phyloP scores from a whole-genome alignment of 768 basidiomycete species.

The Candolleomyces efflorescens region DNA sequence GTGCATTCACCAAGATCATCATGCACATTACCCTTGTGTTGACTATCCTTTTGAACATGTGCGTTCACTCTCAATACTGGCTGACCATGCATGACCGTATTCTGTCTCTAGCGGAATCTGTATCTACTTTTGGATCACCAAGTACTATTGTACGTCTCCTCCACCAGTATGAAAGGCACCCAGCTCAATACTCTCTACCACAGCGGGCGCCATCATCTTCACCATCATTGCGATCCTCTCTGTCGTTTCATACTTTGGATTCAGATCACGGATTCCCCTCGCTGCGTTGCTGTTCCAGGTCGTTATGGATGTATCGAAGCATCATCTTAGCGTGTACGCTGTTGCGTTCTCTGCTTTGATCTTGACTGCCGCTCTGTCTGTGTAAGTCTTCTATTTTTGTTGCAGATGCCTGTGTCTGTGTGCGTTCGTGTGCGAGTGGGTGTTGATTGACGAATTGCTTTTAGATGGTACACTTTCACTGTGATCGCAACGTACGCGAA shows the following conservation, averaged over 20 bases:
- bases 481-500: constrained; percentile 72
- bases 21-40: constrained; percentile 75
- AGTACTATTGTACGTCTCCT: constrained; percentile 55
- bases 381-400: constrained; percentile 37
- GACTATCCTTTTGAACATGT: constrained; percentile 63
- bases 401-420: too few relatives aligned
- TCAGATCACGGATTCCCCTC: constrained; percentile 69
- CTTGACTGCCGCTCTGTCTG: constrained; percentile 63
- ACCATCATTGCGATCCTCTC: constrained; percentile 76
- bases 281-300: constrained; percentile 77
- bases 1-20: constrained; percentile 67
- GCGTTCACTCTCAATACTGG: constrained; percentile 18
- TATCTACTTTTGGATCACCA: constrained; percentile 70
- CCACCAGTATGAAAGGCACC: neutral
- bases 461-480: constrained; percentile 75
- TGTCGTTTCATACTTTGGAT: constrained; percentile 70
- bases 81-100: neutral
- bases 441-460: neutral
- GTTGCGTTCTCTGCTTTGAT: constrained; percentile 71
- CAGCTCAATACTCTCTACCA: neutral
- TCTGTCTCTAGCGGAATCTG: constrained; percentile 53
- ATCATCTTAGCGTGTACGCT: constrained; percentile 76
- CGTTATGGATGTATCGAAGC: constrained; percentile 81
- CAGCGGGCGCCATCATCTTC: constrained; percentile 82
- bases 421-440: too few relatives aligned